Evolutionary conservation across 108 stramenopile species (phyloP).

Genomic region (Nitzschia sp.): DNA sequence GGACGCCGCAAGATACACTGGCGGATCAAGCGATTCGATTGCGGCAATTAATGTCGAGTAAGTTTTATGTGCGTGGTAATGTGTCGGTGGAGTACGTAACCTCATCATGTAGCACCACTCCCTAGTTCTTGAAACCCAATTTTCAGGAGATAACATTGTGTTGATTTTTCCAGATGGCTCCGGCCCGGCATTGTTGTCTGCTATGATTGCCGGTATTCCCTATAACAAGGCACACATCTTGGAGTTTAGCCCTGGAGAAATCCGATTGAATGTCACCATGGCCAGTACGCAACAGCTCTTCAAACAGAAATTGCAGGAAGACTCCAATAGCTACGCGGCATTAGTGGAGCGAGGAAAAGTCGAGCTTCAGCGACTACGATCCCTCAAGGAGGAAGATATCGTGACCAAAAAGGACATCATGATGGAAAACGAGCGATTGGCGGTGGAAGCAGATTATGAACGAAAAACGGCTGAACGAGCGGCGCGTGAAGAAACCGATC

Average conservation of each 20-base stretch:
- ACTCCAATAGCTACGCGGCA: constrained; percentile 9
- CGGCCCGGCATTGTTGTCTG: constrained; percentile 71
- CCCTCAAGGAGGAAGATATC: constrained; percentile 1
- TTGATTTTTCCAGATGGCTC: constrained; percentile 82
- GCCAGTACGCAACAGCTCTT: constrained; percentile 20
- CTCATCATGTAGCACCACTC: neutral
- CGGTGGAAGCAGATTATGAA: constrained; percentile 22
- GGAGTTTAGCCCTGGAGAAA: constrained; percentile 65
- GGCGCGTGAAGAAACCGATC: constrained; percentile 6
- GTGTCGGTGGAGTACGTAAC: neutral
- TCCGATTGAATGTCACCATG: constrained; percentile 56
- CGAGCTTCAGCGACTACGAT: constrained; percentile 27
- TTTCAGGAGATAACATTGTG: constrained; percentile 76
- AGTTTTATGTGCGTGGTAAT: neutral
- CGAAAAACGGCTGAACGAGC: constrained; percentile 1
- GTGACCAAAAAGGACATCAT: constrained; percentile 41
- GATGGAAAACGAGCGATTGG: constrained; percentile 36
- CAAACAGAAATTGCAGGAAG: constrained; percentile 16
- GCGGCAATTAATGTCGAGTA: constrained; percentile 60
- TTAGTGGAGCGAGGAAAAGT: constrained; percentile 30
- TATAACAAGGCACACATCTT: constrained; percentile 67
- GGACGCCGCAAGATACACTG: constrained; percentile 80
- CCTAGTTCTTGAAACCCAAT: constrained; percentile 67
- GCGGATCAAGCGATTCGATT: constrained; percentile 72
- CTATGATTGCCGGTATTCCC: constrained; percentile 79